Base-by-base conservation (phyloP, 2,329 filamentous ascomycete species). In the Periconia sp. region DNA sequence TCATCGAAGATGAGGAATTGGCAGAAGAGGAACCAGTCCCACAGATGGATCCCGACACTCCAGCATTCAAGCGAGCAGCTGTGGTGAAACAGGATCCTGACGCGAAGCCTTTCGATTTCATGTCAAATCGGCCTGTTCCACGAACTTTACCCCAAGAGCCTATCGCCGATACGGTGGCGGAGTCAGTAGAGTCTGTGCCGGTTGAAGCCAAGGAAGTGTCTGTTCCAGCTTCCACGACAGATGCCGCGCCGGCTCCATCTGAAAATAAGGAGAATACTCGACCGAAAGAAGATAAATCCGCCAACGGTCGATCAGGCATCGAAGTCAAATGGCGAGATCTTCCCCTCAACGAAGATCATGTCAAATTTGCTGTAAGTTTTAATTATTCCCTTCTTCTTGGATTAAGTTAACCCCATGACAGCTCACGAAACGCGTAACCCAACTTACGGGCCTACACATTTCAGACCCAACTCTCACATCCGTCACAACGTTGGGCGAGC, bases 351-450 rank as follows among this genome's bases (percentile, higher is more conserved):
- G 19, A 64, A 74, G 45, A 45, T 60, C 17, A 52, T 14, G 41
- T 73, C 54, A 74, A 74, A 43, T 74, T 74, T 27, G 70, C 70
- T 33, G 72, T 74, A 69, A 64, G 71, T 17, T 5, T 45, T 10
- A 31, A 14, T 10, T 17, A 66, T 13, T n/a, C 54, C 19, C 18
- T 15, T 33, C 15, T 14, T 10, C 23, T 48, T 54, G 48, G 55
- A 47, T 47, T 17, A 17, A 15, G 20, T 23, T 27, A 49, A 47
- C 33, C 48, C 47, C 49, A 56, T 68, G 47, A 52, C n/a, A 97
- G 92, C 81, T 94, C 60, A 78, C 87, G 65, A 96, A 96, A 77
- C 87, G 91, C 54, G 78, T 92, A 56, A 85, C 88, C 71, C 89
- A 94, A 71, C 80, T 96, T 55, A 92, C 88, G n/a, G 90, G 91